Evolutionary conservation across 2,329 filamentous ascomycete genomes (phyloP), one percentile per base, ranked within the genome.

Genomic region (Paecilomyces formosus): DNA sequence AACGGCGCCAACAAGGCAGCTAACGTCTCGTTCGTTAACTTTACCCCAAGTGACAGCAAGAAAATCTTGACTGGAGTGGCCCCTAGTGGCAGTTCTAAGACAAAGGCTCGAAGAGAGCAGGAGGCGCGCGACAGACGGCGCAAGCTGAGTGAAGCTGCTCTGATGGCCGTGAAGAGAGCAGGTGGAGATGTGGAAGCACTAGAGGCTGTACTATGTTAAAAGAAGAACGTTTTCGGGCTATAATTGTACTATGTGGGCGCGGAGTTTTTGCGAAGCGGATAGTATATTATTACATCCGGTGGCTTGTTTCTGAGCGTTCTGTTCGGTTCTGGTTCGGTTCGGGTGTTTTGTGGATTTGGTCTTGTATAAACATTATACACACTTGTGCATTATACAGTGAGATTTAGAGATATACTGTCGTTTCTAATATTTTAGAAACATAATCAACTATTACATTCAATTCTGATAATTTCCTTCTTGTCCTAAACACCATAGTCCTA

Each of bases 51-150:
- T 55, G 92, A 99, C 72, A 87, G 86, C 66, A 79, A 82, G 13
- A 85, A 88, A 69, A 87, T 99, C 51, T 84, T 99, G 74, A 90
- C 85, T 7, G 93, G 92, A 4, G 94, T 99, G 12, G 94, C 94
- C 53, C 93, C 93, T 0, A 92, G 88, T 63, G 94, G 94, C 9
- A 92, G 87, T 65, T 89, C 85, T 64, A 97, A 97, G 82, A 97
- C 94, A 8, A 97, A 97, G 72, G 91, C 91, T n/a, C 79, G 92
- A 57, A 79, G 94, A 55, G 93, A 97, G 74, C 89, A 90, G 72
- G 93, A 97, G 77, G 90, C 90, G 1, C 80, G 83, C 56, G 93
- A 97, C 69, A 87, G 88, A 74, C 80, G 89, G 66, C 77, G 75
- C 59, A 75, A 75, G 63, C 61, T 77, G 33, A 74, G 72, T 55